Evolutionary conservation across 352 stramenopile genomes (phyloP).

Genomic region (Peronospora farinosa): DNA sequence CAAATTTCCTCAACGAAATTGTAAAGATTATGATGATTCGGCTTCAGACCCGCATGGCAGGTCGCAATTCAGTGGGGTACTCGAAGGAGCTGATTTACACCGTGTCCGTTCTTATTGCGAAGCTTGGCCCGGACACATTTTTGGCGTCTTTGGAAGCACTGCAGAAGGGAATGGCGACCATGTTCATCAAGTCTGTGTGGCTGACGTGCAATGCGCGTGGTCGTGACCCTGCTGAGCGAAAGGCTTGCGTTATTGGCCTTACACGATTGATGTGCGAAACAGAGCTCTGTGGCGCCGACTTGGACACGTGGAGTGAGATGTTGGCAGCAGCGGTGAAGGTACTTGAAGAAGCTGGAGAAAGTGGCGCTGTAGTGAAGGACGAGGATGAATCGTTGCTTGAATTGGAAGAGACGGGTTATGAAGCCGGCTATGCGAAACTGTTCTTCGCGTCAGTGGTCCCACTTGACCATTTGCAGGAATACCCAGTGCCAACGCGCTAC

Average conservation of each 20-base stretch:
- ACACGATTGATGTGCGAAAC: slow-evolving; percentile 73
- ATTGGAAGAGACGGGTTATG: slow-evolving; percentile 84
- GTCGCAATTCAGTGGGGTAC: slow-evolving; percentile 76
- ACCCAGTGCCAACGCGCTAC: slow-evolving; percentile 52
- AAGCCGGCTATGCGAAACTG: slow-evolving; percentile 91
- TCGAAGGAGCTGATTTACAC: slow-evolving; percentile 89
- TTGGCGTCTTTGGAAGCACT: slow-evolving; percentile 80
- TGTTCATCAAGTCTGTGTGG: slow-evolving; percentile 88
- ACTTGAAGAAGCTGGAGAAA: slow-evolving; percentile 63
- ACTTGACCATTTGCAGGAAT: slow-evolving; percentile 84
- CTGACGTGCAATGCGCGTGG: slow-evolving; percentile 78
- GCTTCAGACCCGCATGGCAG: slow-evolving; percentile 87
- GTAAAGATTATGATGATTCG: slow-evolving; percentile 93
- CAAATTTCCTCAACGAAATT: slow-evolving; percentile 85
- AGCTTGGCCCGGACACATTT: slow-evolving; percentile 77
- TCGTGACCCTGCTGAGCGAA: slow-evolving; percentile 50
- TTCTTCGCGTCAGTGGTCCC: slow-evolving; percentile 85
- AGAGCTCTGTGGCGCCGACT: slow-evolving; percentile 48
- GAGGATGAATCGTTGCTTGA: slow-evolving; percentile 79
- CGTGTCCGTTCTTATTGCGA: slow-evolving; percentile 83
- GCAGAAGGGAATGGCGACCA: slow-evolving; percentile 88
- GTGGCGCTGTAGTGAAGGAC: slow-evolving; percentile 46
- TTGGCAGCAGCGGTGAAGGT: slow-evolving; percentile 44
- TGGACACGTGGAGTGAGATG: slow-evolving; percentile 49
- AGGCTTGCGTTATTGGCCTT: slow-evolving; percentile 63